A percentile compares a stretch with the other conserved stretches of the same genome.
Conservation (phyloP, 2,329 filamentous ascomycete genomes). For the Talaromyces pinophilus region DNA sequence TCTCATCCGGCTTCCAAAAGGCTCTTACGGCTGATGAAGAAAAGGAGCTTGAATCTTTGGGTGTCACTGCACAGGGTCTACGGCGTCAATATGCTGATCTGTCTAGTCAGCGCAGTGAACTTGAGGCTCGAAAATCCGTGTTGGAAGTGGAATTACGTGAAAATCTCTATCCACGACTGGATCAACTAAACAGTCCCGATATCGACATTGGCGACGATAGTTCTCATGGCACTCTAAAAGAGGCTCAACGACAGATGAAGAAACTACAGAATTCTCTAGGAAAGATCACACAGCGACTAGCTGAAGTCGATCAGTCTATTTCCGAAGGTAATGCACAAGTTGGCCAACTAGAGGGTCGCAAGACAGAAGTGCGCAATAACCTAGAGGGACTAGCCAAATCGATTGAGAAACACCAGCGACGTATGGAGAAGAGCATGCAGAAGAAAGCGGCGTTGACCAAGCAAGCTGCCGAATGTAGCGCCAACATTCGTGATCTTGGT, state of each 20-base stretch:
- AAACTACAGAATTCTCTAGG: constrained; percentile 70
- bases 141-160: constrained; percentile 87
- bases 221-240: constrained; percentile 66
- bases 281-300: constrained; percentile 67
- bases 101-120: constrained; percentile 70
- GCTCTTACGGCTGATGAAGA: constrained; percentile 82
- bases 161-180: constrained; percentile 81
- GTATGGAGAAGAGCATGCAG: constrained; percentile 87
- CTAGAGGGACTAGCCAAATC: constrained; percentile 73
- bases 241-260: constrained; percentile 78
- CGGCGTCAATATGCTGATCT: constrained; percentile 75
- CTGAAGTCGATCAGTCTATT: constrained; percentile 72
- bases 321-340: constrained; percentile 60
- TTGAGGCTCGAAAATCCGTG: constrained; percentile 78
- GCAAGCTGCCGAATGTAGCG: constrained; percentile 76
- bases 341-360: constrained; percentile 59
- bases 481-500: constrained; percentile 89
- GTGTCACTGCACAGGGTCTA: constrained; percentile 68
- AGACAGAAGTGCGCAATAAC: constrained; percentile 65
- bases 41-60: constrained; percentile 71
- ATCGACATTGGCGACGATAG: constrained; percentile 65
- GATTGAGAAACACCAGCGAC: constrained; percentile 84
- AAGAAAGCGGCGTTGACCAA: constrained; percentile 78
- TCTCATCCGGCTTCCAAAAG: constrained; percentile 89
- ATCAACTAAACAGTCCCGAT: constrained; percentile 77